Evolutionary conservation across 352 stramenopile species (phyloP), one percentile per base, ranked within the genome.

Genomic region (Phytophthora tentaculata): DNA sequence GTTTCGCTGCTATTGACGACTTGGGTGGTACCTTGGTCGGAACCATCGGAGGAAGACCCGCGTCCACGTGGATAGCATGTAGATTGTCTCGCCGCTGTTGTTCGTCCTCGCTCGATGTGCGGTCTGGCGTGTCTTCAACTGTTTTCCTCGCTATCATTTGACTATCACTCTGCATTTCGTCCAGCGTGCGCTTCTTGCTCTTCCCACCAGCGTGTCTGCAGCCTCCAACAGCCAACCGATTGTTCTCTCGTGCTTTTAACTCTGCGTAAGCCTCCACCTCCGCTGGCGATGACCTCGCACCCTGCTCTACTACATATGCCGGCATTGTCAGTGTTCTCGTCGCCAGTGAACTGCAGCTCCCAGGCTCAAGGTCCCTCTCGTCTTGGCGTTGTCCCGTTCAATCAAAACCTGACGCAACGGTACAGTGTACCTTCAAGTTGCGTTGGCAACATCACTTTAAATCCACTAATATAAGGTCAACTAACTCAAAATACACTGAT

Each of bases 31-130:
- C 2, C 19, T 67, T 58, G 9, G 54, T 32, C 2, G 56, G 29
- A 13, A 44, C 29, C 23, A 56, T 68, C 3, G 51, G 54, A 2
- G 57, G 58, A 4, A 66, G 26, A 0, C 57, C 53, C 10, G 17
- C 10, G 14, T 53, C 57, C 12, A 45, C 23, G 8, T 22, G 9
- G 4, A 44, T 14, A 16, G 10, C 20, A 13, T 4, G n/a, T 5
- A 12, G 9, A 44, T 49, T 45, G 4, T 26, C 44, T 43, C 20
- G 52, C 10, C 19, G 37, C 37, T 57, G 54, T 26, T 52, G 56
- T 45, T 73, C 64, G 26, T 69, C 58, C 20, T 76, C 67, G 20
- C 49, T 73, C 17, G 59, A 68, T n/a, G 62, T 76, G 22, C 50
- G 54, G 26, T 69, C 55, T 12, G 41, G 22, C 24, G 57, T 64